phyloP scores from a whole-genome alignment of 2,329 filamentous ascomycete species.

The Colletotrichum sp. region DNA sequence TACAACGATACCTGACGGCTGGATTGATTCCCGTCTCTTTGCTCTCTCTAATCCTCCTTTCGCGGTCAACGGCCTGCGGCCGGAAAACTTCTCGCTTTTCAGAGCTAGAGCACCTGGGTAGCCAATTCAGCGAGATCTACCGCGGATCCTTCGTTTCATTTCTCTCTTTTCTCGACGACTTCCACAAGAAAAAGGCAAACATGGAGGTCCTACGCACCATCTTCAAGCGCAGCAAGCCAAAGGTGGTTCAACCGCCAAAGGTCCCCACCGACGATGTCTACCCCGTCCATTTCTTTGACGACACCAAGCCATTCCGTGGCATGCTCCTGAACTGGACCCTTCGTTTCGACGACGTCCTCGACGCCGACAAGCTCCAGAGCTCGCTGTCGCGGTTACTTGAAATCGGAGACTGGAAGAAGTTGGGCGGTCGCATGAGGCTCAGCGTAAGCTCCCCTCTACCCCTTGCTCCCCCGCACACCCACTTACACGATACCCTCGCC shows the following conservation, averaged over 20 bases:
- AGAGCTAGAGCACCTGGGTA: slow-evolving; percentile 9
- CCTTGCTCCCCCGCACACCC: not conserved
- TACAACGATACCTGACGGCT: not conserved
- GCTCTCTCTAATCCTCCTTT: not conserved
- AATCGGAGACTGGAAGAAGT: slow-evolving; percentile 49
- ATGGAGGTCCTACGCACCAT: slow-evolving; percentile 7
- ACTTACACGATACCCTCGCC: not conserved
- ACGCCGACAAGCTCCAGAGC: slow-evolving; percentile 39
- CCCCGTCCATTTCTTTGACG: slow-evolving; percentile 37
- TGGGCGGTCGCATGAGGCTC: slow-evolving; percentile 48
- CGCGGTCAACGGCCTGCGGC: not conserved
- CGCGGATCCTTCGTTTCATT: not conserved
- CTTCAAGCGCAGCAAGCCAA: not conserved
- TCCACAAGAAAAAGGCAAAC: not conserved
- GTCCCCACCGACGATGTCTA: slow-evolving; percentile 30
- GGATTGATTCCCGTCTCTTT: slow-evolving; percentile 1
- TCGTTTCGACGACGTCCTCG: slow-evolving; percentile 51
- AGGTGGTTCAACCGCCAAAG: slow-evolving; percentile 1
- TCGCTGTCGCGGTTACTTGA: slow-evolving; percentile 43
- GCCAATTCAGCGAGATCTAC: not conserved
- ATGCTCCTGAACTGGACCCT: slow-evolving; percentile 38
- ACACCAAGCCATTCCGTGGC: slow-evolving; percentile 24
- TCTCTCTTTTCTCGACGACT: not conserved
- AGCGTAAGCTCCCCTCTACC: slow-evolving; percentile 30
- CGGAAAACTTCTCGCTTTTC: not conserved